These are phyloP conservation scores for Sonneratia caseolaris DNA, from an alignment of 345 rosid genomes.

Conservation along the genomic window DNA sequence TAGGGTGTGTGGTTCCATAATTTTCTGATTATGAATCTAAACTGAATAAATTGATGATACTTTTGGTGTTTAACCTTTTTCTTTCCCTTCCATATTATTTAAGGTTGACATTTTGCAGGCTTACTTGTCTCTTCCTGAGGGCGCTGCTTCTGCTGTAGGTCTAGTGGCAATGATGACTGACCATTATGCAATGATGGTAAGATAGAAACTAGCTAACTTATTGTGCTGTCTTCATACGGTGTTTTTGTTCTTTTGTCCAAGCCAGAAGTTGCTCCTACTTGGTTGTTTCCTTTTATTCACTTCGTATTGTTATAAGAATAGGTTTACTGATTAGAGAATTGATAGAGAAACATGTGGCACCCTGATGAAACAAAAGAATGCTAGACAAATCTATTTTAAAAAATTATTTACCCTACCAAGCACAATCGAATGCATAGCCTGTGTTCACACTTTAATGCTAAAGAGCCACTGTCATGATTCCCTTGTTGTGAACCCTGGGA, in stretches of 20 bases:
- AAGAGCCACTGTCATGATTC: neutral
- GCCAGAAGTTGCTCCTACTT: neutral
- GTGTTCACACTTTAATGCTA: neutral
- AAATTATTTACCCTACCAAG: neutral
- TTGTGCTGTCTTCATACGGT: neutral
- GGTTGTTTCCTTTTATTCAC: neutral
- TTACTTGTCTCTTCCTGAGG: constrained; percentile 89
- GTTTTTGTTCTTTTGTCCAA: neutral
- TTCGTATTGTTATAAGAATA: neutral
- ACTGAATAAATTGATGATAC: neutral
- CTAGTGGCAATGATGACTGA: constrained; percentile 97
- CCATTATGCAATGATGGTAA: constrained; percentile 80
- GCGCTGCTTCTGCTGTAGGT: constrained; percentile 87
- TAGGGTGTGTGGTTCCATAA: constrained; percentile 29
- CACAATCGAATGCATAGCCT: neutral
- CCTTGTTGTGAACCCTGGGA: neutral
- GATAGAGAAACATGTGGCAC: neutral
- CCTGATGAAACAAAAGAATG: neutral
- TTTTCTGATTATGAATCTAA: neutral
- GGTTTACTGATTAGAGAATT: neutral
- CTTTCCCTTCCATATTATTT: constrained; percentile 6
- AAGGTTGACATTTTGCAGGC: constrained; percentile 39
- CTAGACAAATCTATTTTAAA: neutral
- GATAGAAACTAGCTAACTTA: constrained; percentile 10
- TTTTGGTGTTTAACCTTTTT: constrained; percentile 2